Percentiles rank a stretch among this genome's conserved stretches.
These are phyloP conservation scores for Cercospora brassicicola DNA, from an alignment of 2,329 filamentous ascomycete species.

Conservation along the genomic window DNA sequence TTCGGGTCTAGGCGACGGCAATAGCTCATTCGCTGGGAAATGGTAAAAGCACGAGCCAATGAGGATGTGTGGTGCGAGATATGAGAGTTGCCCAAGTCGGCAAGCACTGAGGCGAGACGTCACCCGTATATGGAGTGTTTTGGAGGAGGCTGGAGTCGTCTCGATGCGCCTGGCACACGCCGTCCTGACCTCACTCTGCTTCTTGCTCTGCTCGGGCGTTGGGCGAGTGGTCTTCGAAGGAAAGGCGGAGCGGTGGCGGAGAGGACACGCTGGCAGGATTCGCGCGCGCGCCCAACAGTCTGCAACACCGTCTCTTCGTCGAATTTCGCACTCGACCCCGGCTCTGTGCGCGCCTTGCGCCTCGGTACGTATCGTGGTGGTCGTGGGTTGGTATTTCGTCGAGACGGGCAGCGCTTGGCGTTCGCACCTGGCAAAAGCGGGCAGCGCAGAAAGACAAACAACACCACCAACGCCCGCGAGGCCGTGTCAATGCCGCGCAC, in stretches of 20 bases:
- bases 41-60: constrained; percentile 23
- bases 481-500: constrained; percentile 8
- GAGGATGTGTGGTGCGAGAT: constrained; percentile 13
- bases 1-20: constrained; percentile 21
- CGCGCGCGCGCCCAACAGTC: neutral
- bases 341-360: constrained; percentile 15
- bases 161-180: constrained; percentile 7
- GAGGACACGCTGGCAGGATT: constrained; percentile 10
- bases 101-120: constrained; percentile 13
- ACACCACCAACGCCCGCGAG: constrained; percentile 9
- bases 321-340: constrained; percentile 17
- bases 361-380: neutral
- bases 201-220: neutral
- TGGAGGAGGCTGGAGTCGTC: constrained; percentile 14
- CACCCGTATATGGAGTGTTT: neutral
- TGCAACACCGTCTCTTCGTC: constrained; percentile 4
- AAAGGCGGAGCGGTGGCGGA: constrained; percentile 6
- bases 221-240: constrained; percentile 1
- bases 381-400: neutral
- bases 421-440: neutral
- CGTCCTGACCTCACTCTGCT: neutral
- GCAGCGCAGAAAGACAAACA: constrained; percentile 5
- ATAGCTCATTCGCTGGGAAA: constrained; percentile 26
- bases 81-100: constrained; percentile 6
- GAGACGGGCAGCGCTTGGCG: neutral